Conservation (phyloP, 306 rosid species). For the Lupinus albus region DNA sequence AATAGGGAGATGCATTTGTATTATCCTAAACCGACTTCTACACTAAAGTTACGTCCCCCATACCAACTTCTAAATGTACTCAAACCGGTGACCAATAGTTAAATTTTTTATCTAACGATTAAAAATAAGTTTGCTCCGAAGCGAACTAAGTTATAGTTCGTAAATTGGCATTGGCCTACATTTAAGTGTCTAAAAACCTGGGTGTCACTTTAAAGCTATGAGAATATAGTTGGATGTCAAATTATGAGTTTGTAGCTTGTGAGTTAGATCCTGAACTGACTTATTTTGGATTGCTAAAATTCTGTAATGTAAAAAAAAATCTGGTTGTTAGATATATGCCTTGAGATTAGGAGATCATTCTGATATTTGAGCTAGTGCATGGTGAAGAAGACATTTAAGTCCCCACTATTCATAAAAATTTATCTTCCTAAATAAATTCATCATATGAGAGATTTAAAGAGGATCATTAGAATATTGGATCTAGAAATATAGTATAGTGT, state of each 20-base stretch:
- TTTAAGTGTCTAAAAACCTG: background rate
- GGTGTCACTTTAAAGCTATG: constrained; percentile 1
- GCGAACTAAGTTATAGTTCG: too few species aligned
- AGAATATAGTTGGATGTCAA: background rate
- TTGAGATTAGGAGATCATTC: background rate
- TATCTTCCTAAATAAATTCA: background rate
- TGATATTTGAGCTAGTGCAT: background rate
- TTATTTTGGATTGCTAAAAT: constrained; percentile 1
- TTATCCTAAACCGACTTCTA: too few species aligned
- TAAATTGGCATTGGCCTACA: too few species aligned
- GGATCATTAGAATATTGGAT: too few species aligned
- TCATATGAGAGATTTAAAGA: too few species aligned
- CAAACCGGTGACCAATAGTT: too few species aligned
- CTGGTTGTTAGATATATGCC: constrained; percentile 3
- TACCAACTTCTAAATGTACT: too few species aligned
- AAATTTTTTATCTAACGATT: too few species aligned
- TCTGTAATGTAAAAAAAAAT: background rate
- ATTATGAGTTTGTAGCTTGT: background rate
- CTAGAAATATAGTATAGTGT: too few species aligned
- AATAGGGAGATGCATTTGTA: too few species aligned
- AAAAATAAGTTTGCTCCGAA: too few species aligned
- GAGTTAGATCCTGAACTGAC: background rate
- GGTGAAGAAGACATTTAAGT: background rate
- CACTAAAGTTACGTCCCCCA: too few species aligned
- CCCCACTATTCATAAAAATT: background rate